Conservation (phyloP, 2,329 filamentous ascomycete genomes). For the Colletotrichum tropicale region DNA sequence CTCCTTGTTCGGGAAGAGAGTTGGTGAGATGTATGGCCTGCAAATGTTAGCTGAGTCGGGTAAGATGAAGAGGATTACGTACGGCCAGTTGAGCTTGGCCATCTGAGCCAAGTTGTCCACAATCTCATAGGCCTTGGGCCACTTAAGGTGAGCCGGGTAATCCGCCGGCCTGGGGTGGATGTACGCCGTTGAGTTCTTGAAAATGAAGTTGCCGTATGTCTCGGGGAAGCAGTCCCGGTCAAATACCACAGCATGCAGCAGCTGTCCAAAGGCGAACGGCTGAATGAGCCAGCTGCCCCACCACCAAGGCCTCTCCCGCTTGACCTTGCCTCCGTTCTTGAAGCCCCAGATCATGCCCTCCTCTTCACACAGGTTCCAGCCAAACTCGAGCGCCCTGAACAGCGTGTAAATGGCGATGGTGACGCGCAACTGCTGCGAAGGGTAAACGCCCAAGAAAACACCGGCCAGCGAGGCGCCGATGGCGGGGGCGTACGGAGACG, state of each 20-base stretch:
- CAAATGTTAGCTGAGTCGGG: slow-evolving; percentile 19
- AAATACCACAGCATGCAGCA: slow-evolving; percentile 78
- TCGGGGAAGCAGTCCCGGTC: slow-evolving; percentile 75
- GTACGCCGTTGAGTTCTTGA: slow-evolving; percentile 80
- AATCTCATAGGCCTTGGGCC: slow-evolving; percentile 79
- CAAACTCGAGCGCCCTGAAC: slow-evolving; percentile 83
- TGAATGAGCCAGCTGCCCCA: slow-evolving; percentile 85
- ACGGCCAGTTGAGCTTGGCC: slow-evolving; percentile 84
- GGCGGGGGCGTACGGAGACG: slow-evolving; percentile 83
- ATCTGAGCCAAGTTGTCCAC: slow-evolving; percentile 83
- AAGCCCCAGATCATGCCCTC: slow-evolving; percentile 71
- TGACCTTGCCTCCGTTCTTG: slow-evolving; percentile 55
- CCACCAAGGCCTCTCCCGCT: slow-evolving; percentile 76
- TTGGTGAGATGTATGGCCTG: slow-evolving; percentile 81
- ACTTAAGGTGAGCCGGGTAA: slow-evolving; percentile 69
- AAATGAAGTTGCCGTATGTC: slow-evolving; percentile 54
- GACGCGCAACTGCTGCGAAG: slow-evolving; percentile 70
- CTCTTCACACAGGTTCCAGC: slow-evolving; percentile 82
- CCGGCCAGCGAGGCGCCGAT: slow-evolving; percentile 90
- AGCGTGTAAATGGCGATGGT: slow-evolving; percentile 83
- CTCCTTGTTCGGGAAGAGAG: slow-evolving; percentile 78
- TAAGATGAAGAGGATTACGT: slow-evolving; percentile 40
- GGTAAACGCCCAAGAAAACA: slow-evolving; percentile 77
- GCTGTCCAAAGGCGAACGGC: slow-evolving; percentile 76
- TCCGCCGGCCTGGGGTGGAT: slow-evolving; percentile 73